Percentiles rank a stretch among this genome's conserved stretches.
Conservation (phyloP, 306 rosid genomes). For the Vigna trinervia region DNA sequence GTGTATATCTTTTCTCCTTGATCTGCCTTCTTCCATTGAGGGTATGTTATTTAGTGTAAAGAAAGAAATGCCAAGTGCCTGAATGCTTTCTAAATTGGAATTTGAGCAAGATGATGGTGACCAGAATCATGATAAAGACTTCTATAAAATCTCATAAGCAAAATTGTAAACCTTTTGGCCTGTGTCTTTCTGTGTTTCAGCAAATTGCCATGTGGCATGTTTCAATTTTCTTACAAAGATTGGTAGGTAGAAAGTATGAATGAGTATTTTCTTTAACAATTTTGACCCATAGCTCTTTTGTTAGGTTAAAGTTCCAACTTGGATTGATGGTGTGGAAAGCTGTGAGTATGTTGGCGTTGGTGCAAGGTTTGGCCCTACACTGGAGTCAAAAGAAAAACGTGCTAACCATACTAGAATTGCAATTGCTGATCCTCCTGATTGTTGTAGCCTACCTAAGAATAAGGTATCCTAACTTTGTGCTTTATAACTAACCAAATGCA, state of each 20-base stretch:
- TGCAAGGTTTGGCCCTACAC: slow-evolving; percentile 86
- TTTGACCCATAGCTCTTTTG: slow-evolving; percentile 33
- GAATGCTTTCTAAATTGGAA: slow-evolving; percentile 9
- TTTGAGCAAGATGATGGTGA: slow-evolving; percentile 3
- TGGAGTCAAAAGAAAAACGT: slow-evolving; percentile 87
- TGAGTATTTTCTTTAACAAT: background rate
- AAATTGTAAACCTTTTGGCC: slow-evolving; percentile 22
- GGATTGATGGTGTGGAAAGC: slow-evolving; percentile 65
- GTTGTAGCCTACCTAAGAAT: slow-evolving; percentile 68
- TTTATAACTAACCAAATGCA: slow-evolving; percentile 24
- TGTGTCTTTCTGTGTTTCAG: slow-evolving; percentile 24
- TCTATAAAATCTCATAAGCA: slow-evolving; percentile 5
- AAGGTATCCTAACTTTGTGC: slow-evolving; percentile 56
- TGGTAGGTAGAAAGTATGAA: slow-evolving; percentile 9
- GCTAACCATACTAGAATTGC: slow-evolving; percentile 85
- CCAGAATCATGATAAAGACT: background rate
- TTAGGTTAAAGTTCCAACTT: slow-evolving; percentile 91
- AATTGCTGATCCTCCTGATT: slow-evolving; percentile 95
- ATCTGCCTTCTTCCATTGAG: background rate
- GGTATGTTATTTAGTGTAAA: slow-evolving; percentile 15
- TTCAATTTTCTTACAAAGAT: slow-evolving; percentile 24
- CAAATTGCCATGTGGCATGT: slow-evolving; percentile 28
- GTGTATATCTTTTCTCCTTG: background rate
- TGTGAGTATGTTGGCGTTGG: slow-evolving; percentile 92
- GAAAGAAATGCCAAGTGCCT: slow-evolving; percentile 14